Evolutionary conservation across 495 filamentous ascomycete genomes (phyloP).

Genomic region (Daldinia childiae): DNA sequence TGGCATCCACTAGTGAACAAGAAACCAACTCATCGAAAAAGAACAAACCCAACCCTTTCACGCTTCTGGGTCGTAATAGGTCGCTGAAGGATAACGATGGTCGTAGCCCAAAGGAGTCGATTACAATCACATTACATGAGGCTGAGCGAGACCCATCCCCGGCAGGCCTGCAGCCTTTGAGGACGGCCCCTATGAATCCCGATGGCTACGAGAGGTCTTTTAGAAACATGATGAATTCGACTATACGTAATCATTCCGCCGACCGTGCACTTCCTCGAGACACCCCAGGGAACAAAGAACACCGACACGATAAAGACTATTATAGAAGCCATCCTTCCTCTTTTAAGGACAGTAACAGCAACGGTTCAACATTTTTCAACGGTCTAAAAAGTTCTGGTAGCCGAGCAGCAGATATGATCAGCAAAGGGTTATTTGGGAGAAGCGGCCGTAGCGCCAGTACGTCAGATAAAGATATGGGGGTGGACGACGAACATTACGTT

Average conservation of each 20-base stretch:
- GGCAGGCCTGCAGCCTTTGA: conserved; percentile 50
- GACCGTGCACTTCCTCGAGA: conserved; percentile 62
- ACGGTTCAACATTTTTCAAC: conserved; percentile 71
- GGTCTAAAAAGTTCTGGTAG: conserved; percentile 76
- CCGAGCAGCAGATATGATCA: conserved; percentile 79
- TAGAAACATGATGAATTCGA: conserved; percentile 70
- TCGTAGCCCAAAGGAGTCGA: conserved; percentile 52
- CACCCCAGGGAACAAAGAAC: conserved; percentile 50
- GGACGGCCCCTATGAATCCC: conserved; percentile 68
- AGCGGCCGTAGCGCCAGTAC: conserved; percentile 75
- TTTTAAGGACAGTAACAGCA: conserved; percentile 66
- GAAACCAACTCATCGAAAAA: conserved; percentile 52
- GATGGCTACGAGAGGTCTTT: conserved; percentile 67
- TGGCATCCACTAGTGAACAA: conserved; percentile 52
- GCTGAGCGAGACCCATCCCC: conserved; percentile 47
- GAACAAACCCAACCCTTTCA: conserved; percentile 64
- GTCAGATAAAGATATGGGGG: conserved; percentile 68
- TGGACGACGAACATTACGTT: conserved; percentile 79
- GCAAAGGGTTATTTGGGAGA: conserved; percentile 82
- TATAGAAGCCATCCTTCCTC: conserved; percentile 60
- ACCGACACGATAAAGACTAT: conserved; percentile 51
- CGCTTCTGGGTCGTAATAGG: conserved; percentile 71
- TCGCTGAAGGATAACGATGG: conserved; percentile 69
- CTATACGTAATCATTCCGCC: conserved; percentile 67
- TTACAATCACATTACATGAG: conserved; percentile 48